Evolutionary conservation across 805 yeast genomes (phyloP).

Genomic region (Metschnikowia reukaufii): DNA sequence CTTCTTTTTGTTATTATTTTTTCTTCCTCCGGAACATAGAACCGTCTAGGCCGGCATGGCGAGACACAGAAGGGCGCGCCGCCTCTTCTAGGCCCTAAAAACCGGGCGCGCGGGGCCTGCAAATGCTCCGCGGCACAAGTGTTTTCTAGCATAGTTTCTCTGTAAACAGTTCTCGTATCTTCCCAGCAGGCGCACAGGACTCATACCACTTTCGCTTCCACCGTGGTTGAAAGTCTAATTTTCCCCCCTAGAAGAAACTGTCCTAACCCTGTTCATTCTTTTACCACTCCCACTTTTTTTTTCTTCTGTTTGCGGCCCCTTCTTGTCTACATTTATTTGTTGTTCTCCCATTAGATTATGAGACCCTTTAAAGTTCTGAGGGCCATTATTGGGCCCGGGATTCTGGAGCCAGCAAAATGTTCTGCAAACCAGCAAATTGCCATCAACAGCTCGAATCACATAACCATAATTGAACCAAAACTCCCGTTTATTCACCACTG

Average conservation of each 20-base stretch:
- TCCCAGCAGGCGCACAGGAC: conserved; percentile 5
- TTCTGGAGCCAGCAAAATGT: conserved; percentile 34
- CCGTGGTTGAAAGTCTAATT: background rate
- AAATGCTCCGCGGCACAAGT: conserved; percentile 6
- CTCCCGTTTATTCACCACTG: conserved; percentile 34
- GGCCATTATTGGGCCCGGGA: conserved; percentile 14
- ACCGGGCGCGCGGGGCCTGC: background rate
- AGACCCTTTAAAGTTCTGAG: conserved; percentile 15
- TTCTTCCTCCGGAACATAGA: background rate
- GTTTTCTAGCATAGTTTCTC: background rate
- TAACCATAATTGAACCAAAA: conserved; percentile 39
- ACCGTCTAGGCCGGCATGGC: background rate
- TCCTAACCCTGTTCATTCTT: too few relatives aligned
- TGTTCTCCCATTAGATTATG: background rate
- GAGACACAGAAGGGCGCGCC: conserved; percentile 1
- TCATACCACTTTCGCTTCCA: conserved; percentile 2
- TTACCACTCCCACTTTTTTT: too few relatives aligned
- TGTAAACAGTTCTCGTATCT: conserved; percentile 1
- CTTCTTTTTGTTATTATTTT: too few relatives aligned
- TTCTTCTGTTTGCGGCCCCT: background rate
- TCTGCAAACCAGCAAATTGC: conserved; percentile 39
- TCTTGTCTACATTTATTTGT: background rate
- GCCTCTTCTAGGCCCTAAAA: conserved; percentile 6
- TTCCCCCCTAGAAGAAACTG: background rate
- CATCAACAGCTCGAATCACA: conserved; percentile 32